Evolutionary conservation across 1,139 yeast species (phyloP).

Genomic region (Suhomyces wounanorum): DNA sequence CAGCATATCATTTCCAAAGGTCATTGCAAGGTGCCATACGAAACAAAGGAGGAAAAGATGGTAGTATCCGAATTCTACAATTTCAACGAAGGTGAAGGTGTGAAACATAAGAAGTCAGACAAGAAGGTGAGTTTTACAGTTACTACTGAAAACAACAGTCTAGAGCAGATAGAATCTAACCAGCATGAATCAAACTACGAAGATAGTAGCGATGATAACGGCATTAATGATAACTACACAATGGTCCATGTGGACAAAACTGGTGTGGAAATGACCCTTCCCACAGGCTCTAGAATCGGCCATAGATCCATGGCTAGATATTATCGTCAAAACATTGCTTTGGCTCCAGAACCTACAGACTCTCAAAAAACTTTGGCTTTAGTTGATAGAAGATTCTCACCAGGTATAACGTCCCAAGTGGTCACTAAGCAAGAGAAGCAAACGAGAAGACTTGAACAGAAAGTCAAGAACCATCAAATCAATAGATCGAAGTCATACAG

Average conservation of each 20-base stretch:
- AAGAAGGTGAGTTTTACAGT: conserved; percentile 22
- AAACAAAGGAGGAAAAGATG: conserved; percentile 45
- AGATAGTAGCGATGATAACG: conserved; percentile 16
- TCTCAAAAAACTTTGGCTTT: conserved; percentile 39
- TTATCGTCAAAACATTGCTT: conserved; percentile 40
- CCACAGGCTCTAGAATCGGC: conserved; percentile 52
- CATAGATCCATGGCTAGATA: conserved; percentile 50
- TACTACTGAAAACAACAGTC: conserved; percentile 1
- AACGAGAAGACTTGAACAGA: conserved; percentile 28
- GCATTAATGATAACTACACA: conserved; percentile 30
- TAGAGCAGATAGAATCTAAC: conserved; percentile 16
- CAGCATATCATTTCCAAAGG: conserved; percentile 56
- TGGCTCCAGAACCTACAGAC: conserved; percentile 29
- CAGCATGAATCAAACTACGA: conserved; percentile 27
- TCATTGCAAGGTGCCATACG: conserved; percentile 57
- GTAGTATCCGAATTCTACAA: conserved; percentile 46
- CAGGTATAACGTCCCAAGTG: conserved; percentile 37
- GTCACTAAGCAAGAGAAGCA: conserved; percentile 40
- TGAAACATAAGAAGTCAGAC: conserved; percentile 15
- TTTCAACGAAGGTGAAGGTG: conserved; percentile 29
- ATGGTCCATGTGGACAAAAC: conserved; percentile 39
- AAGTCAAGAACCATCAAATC: conserved; percentile 25
- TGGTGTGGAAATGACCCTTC: conserved; percentile 46
- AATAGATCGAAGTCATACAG: conserved; percentile 31
- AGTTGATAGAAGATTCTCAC: conserved; percentile 43